A percentile compares a stretch with the other conserved stretches of the same genome.
Evolutionary conservation across 768 basidiomycete species (phyloP).

Genomic region (Boletus reticuloceps): DNA sequence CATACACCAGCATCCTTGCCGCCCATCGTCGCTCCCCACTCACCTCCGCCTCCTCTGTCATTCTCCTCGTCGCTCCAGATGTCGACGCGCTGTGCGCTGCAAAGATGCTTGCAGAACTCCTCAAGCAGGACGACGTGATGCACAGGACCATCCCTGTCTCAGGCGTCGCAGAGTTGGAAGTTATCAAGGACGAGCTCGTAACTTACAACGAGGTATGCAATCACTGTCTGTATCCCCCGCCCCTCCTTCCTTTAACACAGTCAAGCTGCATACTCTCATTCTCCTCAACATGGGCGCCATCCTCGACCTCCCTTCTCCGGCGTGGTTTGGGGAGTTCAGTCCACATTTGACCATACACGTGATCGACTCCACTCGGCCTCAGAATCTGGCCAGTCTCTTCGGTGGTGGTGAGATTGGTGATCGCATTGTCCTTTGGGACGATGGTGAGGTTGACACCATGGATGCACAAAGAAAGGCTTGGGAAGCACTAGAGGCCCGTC

Average conservation of each 20-base stretch:
- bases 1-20: conserved; percentile 71
- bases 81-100: conserved; percentile 92
- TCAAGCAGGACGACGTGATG: conserved; percentile 92
- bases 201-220: conserved; percentile 61
- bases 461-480: conserved; percentile 75
- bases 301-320: conserved; percentile 70
- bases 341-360: conserved; percentile 75
- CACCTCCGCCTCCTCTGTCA: conserved; percentile 78
- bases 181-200: conserved; percentile 61
- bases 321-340: conserved; percentile 76
- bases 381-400: conserved; percentile 86
- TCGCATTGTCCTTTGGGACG: conserved; percentile 89
- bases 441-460: conserved; percentile 73
- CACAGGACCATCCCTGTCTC: conserved; percentile 89
- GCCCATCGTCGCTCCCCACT: conserved; percentile 69
- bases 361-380: conserved; percentile 90
- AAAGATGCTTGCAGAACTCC: conserved; percentile 82
- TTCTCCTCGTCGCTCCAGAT: conserved; percentile 84
- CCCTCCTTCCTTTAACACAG: not conserved
- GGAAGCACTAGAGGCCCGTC: conserved; percentile 75
- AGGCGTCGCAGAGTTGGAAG: conserved; percentile 74
- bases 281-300: conserved; percentile 91
- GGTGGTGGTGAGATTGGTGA: conserved; percentile 63
- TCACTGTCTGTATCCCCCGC: not conserved
- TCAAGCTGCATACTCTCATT: conserved; percentile 82